A percentile compares a stretch with the other conserved stretches of the same genome.
phyloP scores from a whole-genome alignment of 352 stramenopile genomes.

The Discostella stelligera region DNA sequence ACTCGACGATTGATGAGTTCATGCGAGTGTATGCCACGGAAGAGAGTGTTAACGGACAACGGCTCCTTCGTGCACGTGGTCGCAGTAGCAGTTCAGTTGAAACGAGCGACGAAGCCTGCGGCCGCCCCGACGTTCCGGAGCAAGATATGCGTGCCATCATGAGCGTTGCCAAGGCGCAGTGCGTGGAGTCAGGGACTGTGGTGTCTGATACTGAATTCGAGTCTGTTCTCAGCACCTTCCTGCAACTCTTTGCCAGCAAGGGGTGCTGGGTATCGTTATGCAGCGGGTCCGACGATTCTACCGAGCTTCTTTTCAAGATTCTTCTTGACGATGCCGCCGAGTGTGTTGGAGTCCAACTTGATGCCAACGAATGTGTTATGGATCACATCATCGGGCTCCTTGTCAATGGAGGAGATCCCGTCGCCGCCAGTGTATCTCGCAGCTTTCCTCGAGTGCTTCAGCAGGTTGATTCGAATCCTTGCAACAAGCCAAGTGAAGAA shows the following conservation, averaged over 20 bases:
- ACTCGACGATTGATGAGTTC: constrained; percentile 30
- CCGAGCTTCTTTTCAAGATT: constrained; percentile 30
- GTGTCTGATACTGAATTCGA: constrained; percentile 33
- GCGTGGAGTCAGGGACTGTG: constrained; percentile 10
- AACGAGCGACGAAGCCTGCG: constrained; percentile 2
- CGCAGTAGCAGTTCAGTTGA: constrained; percentile 1
- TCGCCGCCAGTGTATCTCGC: constrained; percentile 2
- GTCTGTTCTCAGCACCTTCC: constrained; percentile 15
- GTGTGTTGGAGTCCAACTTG: constrained; percentile 25
- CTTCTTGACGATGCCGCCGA: constrained; percentile 30
- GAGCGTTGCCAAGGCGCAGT: constrained; percentile 16
- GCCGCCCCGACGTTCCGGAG: constrained; percentile 16
- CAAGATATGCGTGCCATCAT: constrained; percentile 20
- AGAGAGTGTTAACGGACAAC: not conserved
- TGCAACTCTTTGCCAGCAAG: constrained; percentile 19
- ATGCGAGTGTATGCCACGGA: constrained; percentile 7
- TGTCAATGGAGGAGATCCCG: not conserved
- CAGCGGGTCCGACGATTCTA: constrained; percentile 10
- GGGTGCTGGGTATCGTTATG: constrained; percentile 43
- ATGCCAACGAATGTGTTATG: constrained; percentile 27
- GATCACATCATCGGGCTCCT: constrained; percentile 24
- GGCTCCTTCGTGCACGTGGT: not conserved
- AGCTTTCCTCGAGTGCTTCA: not conserved
- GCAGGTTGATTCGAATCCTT: not conserved
- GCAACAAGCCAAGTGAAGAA: not conserved